Conservation (phyloP, 2,329 filamentous ascomycete species). For the Fusarium sarcochroum region DNA sequence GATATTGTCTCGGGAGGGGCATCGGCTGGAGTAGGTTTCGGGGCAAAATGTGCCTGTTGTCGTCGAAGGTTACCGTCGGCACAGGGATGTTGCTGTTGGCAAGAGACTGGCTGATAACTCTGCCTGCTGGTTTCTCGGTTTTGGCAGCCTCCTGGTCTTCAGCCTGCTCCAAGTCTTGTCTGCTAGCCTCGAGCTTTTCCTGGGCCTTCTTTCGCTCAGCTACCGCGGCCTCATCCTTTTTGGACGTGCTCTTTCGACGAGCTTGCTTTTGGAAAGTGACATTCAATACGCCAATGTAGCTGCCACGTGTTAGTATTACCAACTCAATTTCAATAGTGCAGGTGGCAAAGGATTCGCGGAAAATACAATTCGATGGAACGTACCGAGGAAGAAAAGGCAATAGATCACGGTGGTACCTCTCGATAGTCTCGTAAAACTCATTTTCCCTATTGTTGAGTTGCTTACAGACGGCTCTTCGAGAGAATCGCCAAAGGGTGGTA, state of each 20-base stretch:
- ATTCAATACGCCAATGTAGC: slow-evolving; percentile 97
- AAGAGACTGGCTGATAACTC: slow-evolving; percentile 81
- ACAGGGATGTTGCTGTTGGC: slow-evolving; percentile 75
- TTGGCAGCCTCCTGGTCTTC: slow-evolving; percentile 24
- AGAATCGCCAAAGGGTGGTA: slow-evolving; percentile 96
- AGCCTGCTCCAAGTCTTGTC: slow-evolving; percentile 36
- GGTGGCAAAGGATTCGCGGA: slow-evolving; percentile 1
- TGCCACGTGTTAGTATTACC: slow-evolving; percentile 55
- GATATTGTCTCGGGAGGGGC: slow-evolving; percentile 51
- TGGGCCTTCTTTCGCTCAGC: slow-evolving; percentile 56
- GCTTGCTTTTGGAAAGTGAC: slow-evolving; percentile 91
- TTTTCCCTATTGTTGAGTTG: slow-evolving; percentile 98
- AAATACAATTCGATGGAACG: slow-evolving; percentile 43
- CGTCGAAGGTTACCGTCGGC: slow-evolving; percentile 92
- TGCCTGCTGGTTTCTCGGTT: slow-evolving; percentile 38
- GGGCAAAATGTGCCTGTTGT: slow-evolving; percentile 94
- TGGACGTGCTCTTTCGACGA: slow-evolving; percentile 72
- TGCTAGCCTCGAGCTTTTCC: slow-evolving; percentile 44
- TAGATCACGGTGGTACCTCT: slow-evolving; percentile 89
- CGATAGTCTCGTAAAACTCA: slow-evolving; percentile 97
- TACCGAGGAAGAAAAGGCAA: slow-evolving; percentile 91
- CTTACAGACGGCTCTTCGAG: slow-evolving; percentile 94
- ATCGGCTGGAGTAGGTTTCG: slow-evolving; percentile 82
- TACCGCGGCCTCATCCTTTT: slow-evolving; percentile 61
- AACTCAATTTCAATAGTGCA: background rate